A percentile compares a stretch with the other conserved stretches of the same genome.
These are phyloP conservation scores for Lyophyllum decastes DNA, from an alignment of 768 basidiomycete species.

Conservation along the genomic window DNA sequence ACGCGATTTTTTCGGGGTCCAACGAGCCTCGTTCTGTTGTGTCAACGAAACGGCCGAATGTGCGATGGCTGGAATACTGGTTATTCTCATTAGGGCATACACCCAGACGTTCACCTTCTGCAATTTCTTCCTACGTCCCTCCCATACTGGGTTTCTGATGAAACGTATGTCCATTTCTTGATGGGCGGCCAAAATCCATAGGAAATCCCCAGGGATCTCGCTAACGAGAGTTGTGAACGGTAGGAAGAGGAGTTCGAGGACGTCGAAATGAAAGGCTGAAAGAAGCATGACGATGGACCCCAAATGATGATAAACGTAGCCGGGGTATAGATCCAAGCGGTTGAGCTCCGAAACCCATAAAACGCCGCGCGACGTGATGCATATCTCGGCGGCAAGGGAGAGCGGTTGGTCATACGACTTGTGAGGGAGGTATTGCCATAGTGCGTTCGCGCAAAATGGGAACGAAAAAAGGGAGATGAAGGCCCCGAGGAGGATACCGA, in stretches of 20 bases:
- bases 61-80: constrained; percentile 2
- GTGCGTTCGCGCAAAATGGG: constrained; percentile 2
- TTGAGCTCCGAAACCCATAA: constrained; percentile 8
- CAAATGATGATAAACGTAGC: constrained; percentile 6
- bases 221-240: constrained; percentile 7
- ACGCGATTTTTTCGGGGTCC: neutral
- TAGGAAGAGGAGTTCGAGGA: constrained; percentile 1
- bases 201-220: constrained; percentile 2
- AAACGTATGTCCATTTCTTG: constrained; percentile 1
- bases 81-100: constrained; percentile 3
- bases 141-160: neutral
- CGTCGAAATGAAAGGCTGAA: neutral
- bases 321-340: constrained; percentile 4
- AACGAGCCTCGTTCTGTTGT: neutral
- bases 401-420: neutral
- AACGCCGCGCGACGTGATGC: constrained; percentile 1
- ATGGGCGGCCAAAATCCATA: constrained; percentile 3
- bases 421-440: neutral
- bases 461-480: constrained; percentile 1
- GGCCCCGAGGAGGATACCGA: constrained; percentile 1
- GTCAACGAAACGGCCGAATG: neutral
- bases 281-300: constrained; percentile 6
- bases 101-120: constrained; percentile 1
- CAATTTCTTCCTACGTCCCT: neutral
- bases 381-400: constrained; percentile 2